Evolutionary conservation across 305 asterid genomes (phyloP), one percentile per base, ranked within the genome.

Genomic region (Fraxinus sp.): DNA sequence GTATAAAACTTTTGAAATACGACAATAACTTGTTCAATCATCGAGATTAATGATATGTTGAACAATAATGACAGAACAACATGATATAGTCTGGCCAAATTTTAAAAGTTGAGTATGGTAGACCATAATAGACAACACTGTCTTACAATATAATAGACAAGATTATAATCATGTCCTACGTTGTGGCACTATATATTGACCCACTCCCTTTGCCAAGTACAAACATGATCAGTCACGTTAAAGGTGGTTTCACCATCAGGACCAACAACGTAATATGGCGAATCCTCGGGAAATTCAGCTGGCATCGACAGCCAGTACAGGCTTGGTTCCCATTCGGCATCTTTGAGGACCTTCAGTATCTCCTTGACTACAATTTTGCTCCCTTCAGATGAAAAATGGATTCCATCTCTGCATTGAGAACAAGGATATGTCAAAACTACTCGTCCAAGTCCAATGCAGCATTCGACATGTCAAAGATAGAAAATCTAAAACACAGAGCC

Each of bases 291-390:
- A 64, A 90, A 93, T 79, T 93, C 98, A n/a, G 57, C 77, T 11
- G 95, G 91, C 86, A 93, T 87, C 7, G 94, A 86, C 83, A 13
- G 81, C 97, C 98, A 93, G 73, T 88, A 87, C 11, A 93, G 87
- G 87, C 86, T 87, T 16, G 98, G 98, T 52, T 91, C 91, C 98
- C 98, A 95, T 39, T 91, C 91, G 24, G 97, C 95, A 83, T 90
- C 92, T 85, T 85, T 88, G 28, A 93, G 87, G 20, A 89, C 91
- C 87, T 92, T 92, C 87, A 95, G 78, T 83, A 95, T 92, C 87
- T 92, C 97, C 90, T 89, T 89, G 75, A 81, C 96, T 52, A 90
- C 93, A 41, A 92, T 90, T 86, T 91, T 82, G 90, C 96, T 92
- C 71, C 97, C 98, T 84, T 91, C 94, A 0, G 85, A 35, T 36